Evolutionary conservation across 352 stramenopile species (phyloP).

Genomic region (Phytophthora fragariaefolia): DNA sequence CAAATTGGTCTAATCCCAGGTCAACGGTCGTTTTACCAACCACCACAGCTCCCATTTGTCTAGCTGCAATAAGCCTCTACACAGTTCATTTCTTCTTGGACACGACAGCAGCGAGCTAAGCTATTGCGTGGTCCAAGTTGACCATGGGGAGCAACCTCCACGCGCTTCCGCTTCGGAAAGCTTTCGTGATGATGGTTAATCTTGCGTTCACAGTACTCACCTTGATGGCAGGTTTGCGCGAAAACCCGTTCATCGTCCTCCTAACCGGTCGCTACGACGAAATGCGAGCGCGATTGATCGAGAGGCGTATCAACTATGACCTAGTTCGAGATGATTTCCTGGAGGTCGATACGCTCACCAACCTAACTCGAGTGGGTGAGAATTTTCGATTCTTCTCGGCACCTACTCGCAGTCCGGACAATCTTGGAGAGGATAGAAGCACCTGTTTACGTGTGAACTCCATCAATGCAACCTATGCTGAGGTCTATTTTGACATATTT

Average conservation of each 20-base stretch:
- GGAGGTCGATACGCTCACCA: conserved; percentile 34
- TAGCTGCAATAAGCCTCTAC: no score
- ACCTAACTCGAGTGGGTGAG: conserved; percentile 41
- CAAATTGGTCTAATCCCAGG: no score
- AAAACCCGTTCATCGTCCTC: conserved; percentile 60
- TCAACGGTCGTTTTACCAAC: no score
- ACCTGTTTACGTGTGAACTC: conserved; percentile 52
- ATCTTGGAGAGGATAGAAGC: conserved; percentile 48
- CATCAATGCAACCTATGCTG: conserved; percentile 44
- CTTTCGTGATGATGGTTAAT: conserved; percentile 44
- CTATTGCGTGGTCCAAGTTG: neutral
- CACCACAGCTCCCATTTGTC: no score
- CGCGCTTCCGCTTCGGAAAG: conserved; percentile 26
- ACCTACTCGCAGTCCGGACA: conserved; percentile 37
- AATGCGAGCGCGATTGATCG: conserved; percentile 44
- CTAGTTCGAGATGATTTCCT: conserved; percentile 46
- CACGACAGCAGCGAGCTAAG: neutral
- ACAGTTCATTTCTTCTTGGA: conserved; percentile 19
- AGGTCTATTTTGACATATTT: conserved; percentile 47
- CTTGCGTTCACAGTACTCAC: conserved; percentile 55
- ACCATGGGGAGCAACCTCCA: conserved; percentile 24
- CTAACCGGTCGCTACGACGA: conserved; percentile 52
- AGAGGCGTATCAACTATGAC: conserved; percentile 54
- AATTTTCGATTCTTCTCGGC: conserved; percentile 47
- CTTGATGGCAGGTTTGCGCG: conserved; percentile 55